These are phyloP conservation scores for Talaromyces pinophilus DNA, from an alignment of 2,329 filamentous ascomycete species.

Conservation along the genomic window DNA sequence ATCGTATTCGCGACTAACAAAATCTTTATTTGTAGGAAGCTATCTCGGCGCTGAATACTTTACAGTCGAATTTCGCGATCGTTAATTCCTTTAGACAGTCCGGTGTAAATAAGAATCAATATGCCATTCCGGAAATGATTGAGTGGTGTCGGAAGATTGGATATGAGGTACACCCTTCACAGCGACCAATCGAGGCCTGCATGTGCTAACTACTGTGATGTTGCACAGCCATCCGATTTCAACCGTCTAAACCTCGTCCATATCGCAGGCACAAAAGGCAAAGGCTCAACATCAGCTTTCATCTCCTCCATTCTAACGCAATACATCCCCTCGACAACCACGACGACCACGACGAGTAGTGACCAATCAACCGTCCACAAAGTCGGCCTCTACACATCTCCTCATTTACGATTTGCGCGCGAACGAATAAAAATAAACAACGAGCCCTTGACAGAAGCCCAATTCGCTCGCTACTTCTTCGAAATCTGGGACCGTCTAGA, in stretches of 20 bases:
- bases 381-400: slow-evolving; percentile 81
- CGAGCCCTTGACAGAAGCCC: slow-evolving; percentile 63
- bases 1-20: slow-evolving; percentile 15
- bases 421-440: slow-evolving; percentile 84
- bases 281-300: slow-evolving; percentile 85
- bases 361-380: slow-evolving; percentile 49
- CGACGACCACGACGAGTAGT: slow-evolving; percentile 25
- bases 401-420: slow-evolving; percentile 78
- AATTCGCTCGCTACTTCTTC: slow-evolving; percentile 78
- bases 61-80: slow-evolving; percentile 77
- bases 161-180: slow-evolving; percentile 62
- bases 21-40: slow-evolving; percentile 57
- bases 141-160: slow-evolving; percentile 75
- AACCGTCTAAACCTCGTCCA: slow-evolving; percentile 68
- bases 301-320: slow-evolving; percentile 75
- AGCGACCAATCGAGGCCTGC: not conserved
- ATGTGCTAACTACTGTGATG: not conserved
- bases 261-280: slow-evolving; percentile 91
- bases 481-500: slow-evolving; percentile 75
- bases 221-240: slow-evolving; percentile 60
- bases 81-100: slow-evolving; percentile 77
- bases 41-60: slow-evolving; percentile 69
- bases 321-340: slow-evolving; percentile 44
- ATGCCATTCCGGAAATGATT: slow-evolving; percentile 78
- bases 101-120: slow-evolving; percentile 70